Evolutionary conservation across 2,329 filamentous ascomycete species (phyloP).

Genomic region (Daldinia sp.): DNA sequence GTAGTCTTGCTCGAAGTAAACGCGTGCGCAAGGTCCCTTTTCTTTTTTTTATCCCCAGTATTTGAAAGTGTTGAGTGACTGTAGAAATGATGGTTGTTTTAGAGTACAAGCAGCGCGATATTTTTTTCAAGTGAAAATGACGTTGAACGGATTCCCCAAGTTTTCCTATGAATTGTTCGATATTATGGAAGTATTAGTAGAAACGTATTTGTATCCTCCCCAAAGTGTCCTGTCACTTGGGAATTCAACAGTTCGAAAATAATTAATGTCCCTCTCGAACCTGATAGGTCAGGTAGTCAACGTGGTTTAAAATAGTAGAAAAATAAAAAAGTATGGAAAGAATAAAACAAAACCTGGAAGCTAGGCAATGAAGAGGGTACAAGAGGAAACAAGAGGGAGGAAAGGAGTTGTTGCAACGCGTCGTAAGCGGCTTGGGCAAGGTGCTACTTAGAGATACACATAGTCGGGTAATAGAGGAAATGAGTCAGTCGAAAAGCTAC

Average conservation of each 20-base stretch:
- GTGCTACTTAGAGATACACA: slow-evolving; percentile 31
- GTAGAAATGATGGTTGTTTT: slow-evolving; percentile 40
- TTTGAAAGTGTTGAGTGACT: slow-evolving; percentile 32
- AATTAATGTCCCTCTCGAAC: slow-evolving; percentile 4
- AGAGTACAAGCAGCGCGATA: slow-evolving; percentile 46
- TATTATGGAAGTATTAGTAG: slow-evolving; percentile 38
- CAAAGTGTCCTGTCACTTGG: slow-evolving; percentile 19
- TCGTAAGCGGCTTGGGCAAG: slow-evolving; percentile 34
- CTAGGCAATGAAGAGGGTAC: background rate
- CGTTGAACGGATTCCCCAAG: slow-evolving; percentile 35
- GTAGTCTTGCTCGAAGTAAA: slow-evolving; percentile 38
- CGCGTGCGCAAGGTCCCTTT: slow-evolving; percentile 28
- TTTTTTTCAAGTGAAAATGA: slow-evolving; percentile 37
- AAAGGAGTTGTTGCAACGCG: slow-evolving; percentile 34
- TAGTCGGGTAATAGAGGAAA: slow-evolving; percentile 24
- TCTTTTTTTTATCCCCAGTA: background rate
- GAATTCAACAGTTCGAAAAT: slow-evolving; percentile 22
- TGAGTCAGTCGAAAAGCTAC: slow-evolving; percentile 18
- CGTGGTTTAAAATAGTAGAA: background rate
- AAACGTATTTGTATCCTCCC: slow-evolving; percentile 12
- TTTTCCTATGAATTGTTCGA: slow-evolving; percentile 38
- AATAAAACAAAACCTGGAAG: slow-evolving; percentile 12
- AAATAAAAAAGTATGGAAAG: slow-evolving; percentile 4
- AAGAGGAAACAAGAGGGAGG: slow-evolving; percentile 4
- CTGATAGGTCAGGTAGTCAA: background rate